Percentiles rank a stretch among this genome's conserved stretches.
Evolutionary conservation across 148 eudicot genomes (phyloP).

Genomic region (Fagopyrum tataricum): DNA sequence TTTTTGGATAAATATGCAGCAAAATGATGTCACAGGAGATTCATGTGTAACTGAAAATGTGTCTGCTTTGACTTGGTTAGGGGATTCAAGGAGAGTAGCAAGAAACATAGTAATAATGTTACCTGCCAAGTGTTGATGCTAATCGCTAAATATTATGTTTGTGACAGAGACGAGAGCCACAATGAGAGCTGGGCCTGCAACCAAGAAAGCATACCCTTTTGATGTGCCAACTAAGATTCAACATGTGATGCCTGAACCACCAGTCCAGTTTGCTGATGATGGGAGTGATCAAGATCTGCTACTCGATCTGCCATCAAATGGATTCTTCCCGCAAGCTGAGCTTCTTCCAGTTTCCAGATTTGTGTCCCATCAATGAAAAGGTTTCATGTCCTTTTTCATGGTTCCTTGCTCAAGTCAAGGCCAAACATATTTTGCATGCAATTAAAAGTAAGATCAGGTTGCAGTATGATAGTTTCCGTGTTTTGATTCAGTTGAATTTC

Average conservation of each 20-base stretch:
- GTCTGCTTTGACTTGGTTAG: not conserved
- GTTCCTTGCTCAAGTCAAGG: not conserved
- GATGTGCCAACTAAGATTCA: constrained; percentile 31
- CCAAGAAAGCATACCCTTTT: constrained; percentile 40
- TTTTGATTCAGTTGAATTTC: not conserved
- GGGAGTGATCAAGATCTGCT: constrained; percentile 73
- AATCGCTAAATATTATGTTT: not conserved
- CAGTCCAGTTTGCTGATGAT: constrained; percentile 45
- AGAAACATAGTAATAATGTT: not conserved
- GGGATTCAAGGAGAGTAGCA: not conserved
- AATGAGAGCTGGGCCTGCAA: constrained; percentile 33
- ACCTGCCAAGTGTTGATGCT: too few species aligned
- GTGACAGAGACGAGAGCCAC: constrained; percentile 42
- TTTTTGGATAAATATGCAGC: too few species aligned
- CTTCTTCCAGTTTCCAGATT: constrained; percentile 49
- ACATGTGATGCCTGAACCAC: constrained; percentile 42
- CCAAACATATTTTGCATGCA: constrained; percentile 6
- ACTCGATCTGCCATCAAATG: constrained; percentile 69
- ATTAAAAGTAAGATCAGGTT: not conserved
- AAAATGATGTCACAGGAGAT: too few species aligned
- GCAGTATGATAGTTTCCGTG: not conserved
- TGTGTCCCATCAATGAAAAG: constrained; percentile 46
- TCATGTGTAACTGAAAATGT: not conserved
- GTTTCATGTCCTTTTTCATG: constrained; percentile 34
- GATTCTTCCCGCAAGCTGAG: constrained; percentile 87